A percentile compares a stretch with the other conserved stretches of the same genome.
phyloP scores from a whole-genome alignment of 1,139 yeast species.

The Taiozyma sp. region DNA sequence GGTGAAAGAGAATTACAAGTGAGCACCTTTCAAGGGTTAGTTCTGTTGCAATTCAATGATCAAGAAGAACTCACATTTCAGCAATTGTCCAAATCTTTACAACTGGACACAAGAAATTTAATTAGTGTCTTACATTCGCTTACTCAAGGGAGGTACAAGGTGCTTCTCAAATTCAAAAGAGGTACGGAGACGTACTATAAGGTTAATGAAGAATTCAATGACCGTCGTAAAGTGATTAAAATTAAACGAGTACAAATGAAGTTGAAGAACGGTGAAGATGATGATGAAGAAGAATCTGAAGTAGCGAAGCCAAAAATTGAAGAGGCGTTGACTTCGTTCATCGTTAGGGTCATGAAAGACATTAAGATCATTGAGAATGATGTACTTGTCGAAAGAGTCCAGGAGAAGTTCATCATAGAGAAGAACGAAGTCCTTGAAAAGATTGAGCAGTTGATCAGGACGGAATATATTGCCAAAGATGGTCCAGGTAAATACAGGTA shows the following conservation, averaged over 20 bases:
- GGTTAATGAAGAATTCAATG: slow-evolving; percentile 28
- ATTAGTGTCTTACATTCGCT: slow-evolving; percentile 18
- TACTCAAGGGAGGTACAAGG: slow-evolving; percentile 15
- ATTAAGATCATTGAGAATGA: slow-evolving; percentile 28
- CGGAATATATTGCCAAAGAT: slow-evolving; percentile 28
- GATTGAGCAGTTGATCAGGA: slow-evolving; percentile 29
- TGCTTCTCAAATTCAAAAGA: slow-evolving; percentile 16
- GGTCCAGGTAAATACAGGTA: slow-evolving; percentile 20
- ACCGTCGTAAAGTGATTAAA: slow-evolving; percentile 25
- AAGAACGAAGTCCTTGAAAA: slow-evolving; percentile 26
- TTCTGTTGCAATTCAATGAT: slow-evolving; percentile 20
- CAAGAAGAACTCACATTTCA: slow-evolving; percentile 8
- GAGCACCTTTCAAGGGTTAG: slow-evolving; percentile 29
- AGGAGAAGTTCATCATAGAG: slow-evolving; percentile 27
- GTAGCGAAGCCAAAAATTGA: slow-evolving; percentile 14
- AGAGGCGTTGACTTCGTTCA: slow-evolving; percentile 31
- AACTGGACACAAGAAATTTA: slow-evolving; percentile 12
- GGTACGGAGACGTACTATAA: slow-evolving; percentile 14
- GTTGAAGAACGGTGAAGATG: slow-evolving; percentile 16
- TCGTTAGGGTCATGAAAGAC: slow-evolving; percentile 31
- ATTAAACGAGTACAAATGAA: slow-evolving; percentile 29
- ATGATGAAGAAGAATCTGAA: slow-evolving; percentile 3
- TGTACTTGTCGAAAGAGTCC: slow-evolving; percentile 28
- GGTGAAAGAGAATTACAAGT: slow-evolving; percentile 18
- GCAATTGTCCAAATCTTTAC: slow-evolving; percentile 9